Evolutionary conservation across 2,329 filamentous ascomycete genomes (phyloP).

Genomic region (Basipetospora chlamydospora): DNA sequence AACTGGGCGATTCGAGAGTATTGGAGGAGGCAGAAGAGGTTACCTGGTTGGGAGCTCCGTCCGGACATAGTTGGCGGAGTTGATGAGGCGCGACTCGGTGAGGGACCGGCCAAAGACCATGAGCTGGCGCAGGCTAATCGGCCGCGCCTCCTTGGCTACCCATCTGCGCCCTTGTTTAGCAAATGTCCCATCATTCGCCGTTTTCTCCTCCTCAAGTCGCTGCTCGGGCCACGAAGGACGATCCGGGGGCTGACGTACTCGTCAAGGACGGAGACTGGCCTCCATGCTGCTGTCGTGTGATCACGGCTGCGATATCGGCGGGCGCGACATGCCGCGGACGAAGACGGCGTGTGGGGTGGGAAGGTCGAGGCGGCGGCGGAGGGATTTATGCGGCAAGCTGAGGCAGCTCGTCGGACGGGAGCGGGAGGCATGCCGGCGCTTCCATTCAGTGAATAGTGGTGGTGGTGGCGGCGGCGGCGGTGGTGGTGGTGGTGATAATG

Average conservation of each 20-base stretch:
- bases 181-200: too few species aligned
- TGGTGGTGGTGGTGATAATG: too few species aligned
- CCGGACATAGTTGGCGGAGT: conserved; percentile 93
- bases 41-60: conserved; percentile 84
- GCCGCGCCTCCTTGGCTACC: conserved; percentile 81
- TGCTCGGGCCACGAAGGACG: too few species aligned
- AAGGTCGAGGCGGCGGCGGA: neutral
- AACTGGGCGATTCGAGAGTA: neutral
- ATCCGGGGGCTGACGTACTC: conserved; percentile 34
- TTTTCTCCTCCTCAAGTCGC: too few species aligned
- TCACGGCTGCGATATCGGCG: neutral
- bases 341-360: too few species aligned
- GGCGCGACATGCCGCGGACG: neutral
- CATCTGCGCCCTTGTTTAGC: conserved; percentile 63
- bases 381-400: neutral
- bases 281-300: conserved; percentile 30
- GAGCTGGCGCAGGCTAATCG: conserved; percentile 91
- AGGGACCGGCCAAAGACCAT: conserved; percentile 94
- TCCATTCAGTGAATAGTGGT: conserved; percentile 2
- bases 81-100: conserved; percentile 77
- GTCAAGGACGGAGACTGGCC: conserved; percentile 48
- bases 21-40: too few species aligned
- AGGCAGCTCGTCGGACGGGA: conserved; percentile 3
- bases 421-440: conserved; percentile 4
- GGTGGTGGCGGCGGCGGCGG: too few species aligned